phyloP scores from a whole-genome alignment of 257 asterid genomes.

The Lavandula angustifolia region DNA sequence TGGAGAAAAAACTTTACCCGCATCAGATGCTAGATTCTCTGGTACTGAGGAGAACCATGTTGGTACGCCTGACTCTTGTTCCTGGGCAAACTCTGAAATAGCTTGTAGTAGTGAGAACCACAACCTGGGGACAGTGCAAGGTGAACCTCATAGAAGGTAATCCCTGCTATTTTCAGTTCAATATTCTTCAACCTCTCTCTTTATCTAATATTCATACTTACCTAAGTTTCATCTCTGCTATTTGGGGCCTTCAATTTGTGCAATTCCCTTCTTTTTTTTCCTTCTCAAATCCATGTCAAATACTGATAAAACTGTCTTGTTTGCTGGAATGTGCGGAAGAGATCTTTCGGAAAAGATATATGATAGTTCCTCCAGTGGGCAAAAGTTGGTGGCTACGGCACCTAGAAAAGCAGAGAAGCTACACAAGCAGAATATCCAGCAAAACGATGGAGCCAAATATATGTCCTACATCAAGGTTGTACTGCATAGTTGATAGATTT shows the following conservation, averaged over 20 bases:
- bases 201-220: constrained; percentile 20
- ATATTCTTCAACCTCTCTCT: constrained; percentile 13
- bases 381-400: constrained; percentile 41
- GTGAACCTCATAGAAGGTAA: constrained; percentile 63
- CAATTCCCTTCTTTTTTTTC: not conserved
- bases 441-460: constrained; percentile 75
- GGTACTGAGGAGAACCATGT: constrained; percentile 55
- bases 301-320: constrained; percentile 24
- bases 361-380: constrained; percentile 51
- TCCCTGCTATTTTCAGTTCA: constrained; percentile 9
- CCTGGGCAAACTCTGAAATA: constrained; percentile 64
- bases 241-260: constrained; percentile 7
- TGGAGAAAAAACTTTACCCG: constrained; percentile 41
- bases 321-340: constrained; percentile 51
- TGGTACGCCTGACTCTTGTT: constrained; percentile 66
- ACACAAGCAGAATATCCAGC: constrained; percentile 61
- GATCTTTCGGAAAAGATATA: constrained; percentile 45
- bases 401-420: constrained; percentile 55
- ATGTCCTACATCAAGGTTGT: constrained; percentile 95
- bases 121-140: constrained; percentile 42
- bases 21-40: constrained; percentile 38
- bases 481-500: constrained; percentile 25
- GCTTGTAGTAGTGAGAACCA: constrained; percentile 59
- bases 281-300: constrained; percentile 9
- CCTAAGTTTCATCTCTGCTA: not conserved